Base-by-base conservation (phyloP, 2,329 filamentous ascomycete species). In the Xylaria sp. region DNA sequence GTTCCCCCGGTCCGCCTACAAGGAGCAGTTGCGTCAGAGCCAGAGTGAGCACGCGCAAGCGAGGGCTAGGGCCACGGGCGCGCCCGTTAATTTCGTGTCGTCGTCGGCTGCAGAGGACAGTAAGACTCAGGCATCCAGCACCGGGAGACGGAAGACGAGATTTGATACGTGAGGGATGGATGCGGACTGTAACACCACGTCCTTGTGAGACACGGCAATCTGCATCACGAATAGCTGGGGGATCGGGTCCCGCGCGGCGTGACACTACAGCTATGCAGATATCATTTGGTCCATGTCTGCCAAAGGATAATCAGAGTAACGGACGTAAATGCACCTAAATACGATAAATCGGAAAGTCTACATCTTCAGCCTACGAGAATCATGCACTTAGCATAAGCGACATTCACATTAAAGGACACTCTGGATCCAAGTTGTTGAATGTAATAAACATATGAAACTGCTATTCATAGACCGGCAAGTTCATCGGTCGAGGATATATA, bases 1-100 rank as follows among this genome's bases (percentile, higher is more conserved):
- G 3, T 87, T 91, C 67, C 88, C 89, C 0, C 79, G 82, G 10
- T 83, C 82, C 79, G 87, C 87, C 0, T 87, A 81, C 67, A 81
- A 82, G 62, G 82, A 83, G 36, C 79, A 80, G 67, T 75, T 90
- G 65, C 79, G 82, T 29, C 83, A 81, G 73, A 81, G 78, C 63
- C 85, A 86, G 70, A 82, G 83, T 47, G 81, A 79, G 49, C 71
- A 80, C 25, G 77, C 76, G 29, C 83, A 81, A 75, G 81, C 84
- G 63, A 80, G 80, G 70, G 82, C 83, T 20, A 80, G 82, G 69
- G 73, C 72, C 1, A 74, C 73, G n/a, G 84, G 84, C 0, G 78
- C 79, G 29, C 75, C 79, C 1, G 77, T 88, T 0, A 84, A 86
- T 17, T 89, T 89, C 77, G 85, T 87, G 20, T 62, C 61, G 71